Percentiles rank a stretch among this genome's conserved stretches.
Evolutionary conservation across 2,329 filamentous ascomycete genomes (phyloP).

Genomic region (Colletotrichum acutatum): DNA sequence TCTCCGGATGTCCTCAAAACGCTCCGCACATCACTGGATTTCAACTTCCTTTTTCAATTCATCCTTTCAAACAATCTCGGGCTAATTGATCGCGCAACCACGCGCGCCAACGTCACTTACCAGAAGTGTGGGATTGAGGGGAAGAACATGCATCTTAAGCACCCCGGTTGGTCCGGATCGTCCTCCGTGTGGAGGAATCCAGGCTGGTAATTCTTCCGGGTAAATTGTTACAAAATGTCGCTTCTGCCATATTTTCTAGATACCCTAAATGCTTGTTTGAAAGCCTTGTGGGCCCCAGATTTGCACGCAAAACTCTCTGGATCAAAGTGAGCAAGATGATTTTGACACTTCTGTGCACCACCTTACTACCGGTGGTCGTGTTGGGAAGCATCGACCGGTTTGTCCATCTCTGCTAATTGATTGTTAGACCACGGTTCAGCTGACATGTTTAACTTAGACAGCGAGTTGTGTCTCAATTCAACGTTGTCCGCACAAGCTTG

Average conservation of each 20-base stretch:
- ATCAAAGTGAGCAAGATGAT: background rate
- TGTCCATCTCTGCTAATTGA: background rate
- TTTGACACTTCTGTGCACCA: background rate
- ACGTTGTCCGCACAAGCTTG: slow-evolving; percentile 38
- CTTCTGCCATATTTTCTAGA: background rate
- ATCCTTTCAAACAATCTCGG: background rate
- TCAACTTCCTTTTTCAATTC: background rate
- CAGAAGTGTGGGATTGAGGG: background rate
- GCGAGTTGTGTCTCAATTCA: slow-evolving; percentile 38
- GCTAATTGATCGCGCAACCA: slow-evolving; percentile 4
- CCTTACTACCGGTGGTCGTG: slow-evolving; percentile 1
- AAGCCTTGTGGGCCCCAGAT: background rate
- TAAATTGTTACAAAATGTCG: slow-evolving; percentile 21
- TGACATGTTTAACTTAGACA: slow-evolving; percentile 25
- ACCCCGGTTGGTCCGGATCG: slow-evolving; percentile 4
- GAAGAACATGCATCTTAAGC: background rate
- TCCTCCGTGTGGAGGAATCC: slow-evolving; percentile 27
- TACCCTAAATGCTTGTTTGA: background rate
- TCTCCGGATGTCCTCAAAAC: background rate
- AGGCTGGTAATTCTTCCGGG: slow-evolving; percentile 13
- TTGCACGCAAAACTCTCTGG: background rate
- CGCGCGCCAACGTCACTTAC: slow-evolving; percentile 4
- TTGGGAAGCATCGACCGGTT: slow-evolving; percentile 8
- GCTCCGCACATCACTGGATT: background rate
- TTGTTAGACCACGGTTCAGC: background rate